Evolutionary conservation across 2,329 filamentous ascomycete species (phyloP), one percentile per base, ranked within the genome.

Genomic region (Sporothrix brunneoviolacea): DNA sequence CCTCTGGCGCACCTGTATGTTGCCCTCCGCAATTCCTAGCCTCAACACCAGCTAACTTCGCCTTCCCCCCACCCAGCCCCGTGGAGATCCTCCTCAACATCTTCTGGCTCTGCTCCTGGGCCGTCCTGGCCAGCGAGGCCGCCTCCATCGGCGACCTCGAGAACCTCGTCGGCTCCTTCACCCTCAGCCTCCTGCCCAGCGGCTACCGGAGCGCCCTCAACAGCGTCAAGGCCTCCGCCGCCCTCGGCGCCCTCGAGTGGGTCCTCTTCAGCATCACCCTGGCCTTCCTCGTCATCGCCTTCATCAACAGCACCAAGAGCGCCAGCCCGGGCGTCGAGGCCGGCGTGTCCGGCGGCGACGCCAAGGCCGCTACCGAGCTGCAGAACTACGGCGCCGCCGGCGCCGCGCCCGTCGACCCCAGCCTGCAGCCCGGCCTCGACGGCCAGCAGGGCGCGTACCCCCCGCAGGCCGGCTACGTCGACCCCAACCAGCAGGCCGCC

Each of bases 81-180:
- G 28, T 53, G 36, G 57, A 59, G 35, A 50, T 53, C 12, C 28
- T 55, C 8, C 15, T 49, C 48, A 55, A 55, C 37, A 54, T 58
- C 40, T 59, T 58, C 36, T 59, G 57, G 57, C 56, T 59, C 39
- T 47, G 41, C 32, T 50, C 51, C 30, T 59, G 54, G 54, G 55
- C 57, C 49, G 53, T 56, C n/a, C 52, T 59, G 8, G 56, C 57
- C 49, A 53, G 50, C 35, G 53, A 59, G 30, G 54, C 54, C 24
- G 10, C 53, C 12, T 30, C 41, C 13, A 24, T 54, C 4, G 16
- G 19, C 30, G 12, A 36, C 7, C 32, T 54, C 22, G 42, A 52
- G 44, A 16, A 24, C 37, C 43, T 35, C 21, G 4, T 46, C 4
- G 50, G 40, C 43, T 8, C 10, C 12, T 39, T n/a, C 38, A 28